Evolutionary conservation across 2,329 filamentous ascomycete species (phyloP), one percentile per base, ranked within the genome.

Genomic region (Pseudogymnoascus sp.): DNA sequence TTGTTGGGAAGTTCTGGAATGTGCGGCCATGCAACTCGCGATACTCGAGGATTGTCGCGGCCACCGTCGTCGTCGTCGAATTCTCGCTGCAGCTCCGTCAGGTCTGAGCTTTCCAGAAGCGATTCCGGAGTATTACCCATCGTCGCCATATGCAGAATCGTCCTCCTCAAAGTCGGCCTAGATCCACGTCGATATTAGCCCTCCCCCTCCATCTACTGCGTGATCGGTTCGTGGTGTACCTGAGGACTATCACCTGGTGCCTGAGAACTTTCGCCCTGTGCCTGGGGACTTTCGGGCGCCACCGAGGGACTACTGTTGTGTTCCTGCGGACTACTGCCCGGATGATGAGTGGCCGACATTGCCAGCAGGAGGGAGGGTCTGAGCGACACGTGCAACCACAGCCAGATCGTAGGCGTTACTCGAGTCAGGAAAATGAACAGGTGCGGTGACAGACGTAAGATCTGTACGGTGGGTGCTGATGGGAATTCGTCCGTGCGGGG

Each of bases 11-110:
- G 34, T 62, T 62, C 18, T 64, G 63, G 51, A 42, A 64, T 29
- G 59, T 64, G 10, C 63, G 59, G 18, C 59, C 59, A 51, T 64
- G 60, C n/a, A 62, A n/a, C n/a, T 64, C 59, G 34, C 59, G 63
- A 62, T 64, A 64, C 63, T 64, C 18, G 16, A 12, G 59, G 63
- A 64, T 64, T 18, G 34, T 62, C 18, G 21, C 36, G 4, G 59
- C 23, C n/a, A 64, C 23, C n/a, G 62, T 45, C 36, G 63, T 61
- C 21, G 57, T 29, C n/a, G 63, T 64, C 12, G 59, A 62, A 60
- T 60, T 64, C 37, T 12, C 59, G 12, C 59, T 64, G 62, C 34
- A 37, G 42, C 23, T 39, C 51, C n/a, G 34, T 37, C 11, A 60
- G 21, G 42, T 60, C 62, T 60, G 34, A 36, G 12, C 47, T 54